phyloP scores from a whole-genome alignment of 1,284 basidiomycete species.

The Ustilago nuda region DNA sequence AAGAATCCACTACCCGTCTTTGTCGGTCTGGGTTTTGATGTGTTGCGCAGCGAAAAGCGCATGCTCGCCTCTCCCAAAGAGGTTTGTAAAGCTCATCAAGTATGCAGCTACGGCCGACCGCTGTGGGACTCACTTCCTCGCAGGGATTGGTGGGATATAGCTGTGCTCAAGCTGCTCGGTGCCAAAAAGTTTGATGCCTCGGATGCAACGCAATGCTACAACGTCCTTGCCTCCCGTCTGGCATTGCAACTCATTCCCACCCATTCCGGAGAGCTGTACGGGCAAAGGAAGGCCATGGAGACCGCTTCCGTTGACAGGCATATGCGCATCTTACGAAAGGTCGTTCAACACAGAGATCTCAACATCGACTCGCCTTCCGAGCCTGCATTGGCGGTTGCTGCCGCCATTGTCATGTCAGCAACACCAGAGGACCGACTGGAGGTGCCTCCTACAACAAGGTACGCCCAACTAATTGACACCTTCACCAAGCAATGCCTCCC shows the following conservation, averaged over 20 bases:
- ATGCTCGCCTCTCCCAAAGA: neutral
- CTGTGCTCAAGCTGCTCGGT: constrained; percentile 1
- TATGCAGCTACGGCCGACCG: constrained; percentile 27
- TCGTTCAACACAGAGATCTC: neutral
- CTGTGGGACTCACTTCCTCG: constrained; percentile 15
- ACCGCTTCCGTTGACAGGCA: constrained; percentile 10
- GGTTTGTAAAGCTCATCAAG: neutral
- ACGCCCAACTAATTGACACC: constrained; percentile 4
- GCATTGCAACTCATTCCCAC: constrained; percentile 5
- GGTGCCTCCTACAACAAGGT: neutral
- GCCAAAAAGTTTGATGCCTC: neutral
- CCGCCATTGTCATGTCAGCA: constrained; percentile 11
- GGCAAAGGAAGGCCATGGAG: neutral
- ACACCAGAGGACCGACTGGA: neutral
- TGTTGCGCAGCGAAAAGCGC: constrained; percentile 1
- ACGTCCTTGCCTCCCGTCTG: constrained; percentile 17
- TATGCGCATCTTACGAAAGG: constrained; percentile 18
- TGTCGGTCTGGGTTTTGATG: constrained; percentile 16
- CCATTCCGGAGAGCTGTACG: neutral
- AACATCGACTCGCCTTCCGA: constrained; percentile 14
- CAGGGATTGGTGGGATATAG: constrained; percentile 5
- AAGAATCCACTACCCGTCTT: constrained; percentile 11
- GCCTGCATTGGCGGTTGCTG: constrained; percentile 27
- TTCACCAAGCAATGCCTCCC: constrained; percentile 6
- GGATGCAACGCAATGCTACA: neutral